Conservation (phyloP, 1,139 yeast genomes). For the Diutina scorzettiae region DNA sequence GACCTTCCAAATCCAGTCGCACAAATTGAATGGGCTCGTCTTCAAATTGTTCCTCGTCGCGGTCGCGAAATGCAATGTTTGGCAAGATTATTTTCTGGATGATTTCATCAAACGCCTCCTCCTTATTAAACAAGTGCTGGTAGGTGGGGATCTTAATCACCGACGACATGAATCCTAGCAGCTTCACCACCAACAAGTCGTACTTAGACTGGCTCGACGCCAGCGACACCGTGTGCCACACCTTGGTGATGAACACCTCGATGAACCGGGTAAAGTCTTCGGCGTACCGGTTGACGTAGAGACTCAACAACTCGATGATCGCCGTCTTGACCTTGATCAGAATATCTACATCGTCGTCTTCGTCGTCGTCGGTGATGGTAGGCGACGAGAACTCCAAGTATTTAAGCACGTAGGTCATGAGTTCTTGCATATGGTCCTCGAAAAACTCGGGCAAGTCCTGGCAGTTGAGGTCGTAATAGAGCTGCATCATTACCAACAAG, state of each 20-base stretch:
- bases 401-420: constrained; percentile 75
- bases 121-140: constrained; percentile 50
- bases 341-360: constrained; percentile 64
- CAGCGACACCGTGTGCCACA: constrained; percentile 67
- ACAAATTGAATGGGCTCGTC: constrained; percentile 94
- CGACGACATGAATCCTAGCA: constrained; percentile 72
- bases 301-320: constrained; percentile 72
- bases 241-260: constrained; percentile 65
- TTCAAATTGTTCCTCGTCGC: constrained; percentile 87
- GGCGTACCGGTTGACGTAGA: constrained; percentile 84
- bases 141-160: constrained; percentile 62
- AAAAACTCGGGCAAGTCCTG: constrained; percentile 98
- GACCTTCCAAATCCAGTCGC: constrained; percentile 87
- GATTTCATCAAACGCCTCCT: constrained; percentile 60
- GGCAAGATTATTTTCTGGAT: constrained; percentile 81
- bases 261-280: constrained; percentile 77
- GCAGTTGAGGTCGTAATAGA: constrained; percentile 88
- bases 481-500: constrained; percentile 57
- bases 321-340: constrained; percentile 69
- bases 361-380: constrained; percentile 41
- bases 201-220: constrained; percentile 64
- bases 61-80: constrained; percentile 69
- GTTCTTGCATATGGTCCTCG: constrained; percentile 72
- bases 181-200: constrained; percentile 74
- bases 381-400: constrained; percentile 54